Evolutionary conservation across 208 protist genomes (phyloP).

Genomic region (Trypanosoma platydactyli): DNA sequence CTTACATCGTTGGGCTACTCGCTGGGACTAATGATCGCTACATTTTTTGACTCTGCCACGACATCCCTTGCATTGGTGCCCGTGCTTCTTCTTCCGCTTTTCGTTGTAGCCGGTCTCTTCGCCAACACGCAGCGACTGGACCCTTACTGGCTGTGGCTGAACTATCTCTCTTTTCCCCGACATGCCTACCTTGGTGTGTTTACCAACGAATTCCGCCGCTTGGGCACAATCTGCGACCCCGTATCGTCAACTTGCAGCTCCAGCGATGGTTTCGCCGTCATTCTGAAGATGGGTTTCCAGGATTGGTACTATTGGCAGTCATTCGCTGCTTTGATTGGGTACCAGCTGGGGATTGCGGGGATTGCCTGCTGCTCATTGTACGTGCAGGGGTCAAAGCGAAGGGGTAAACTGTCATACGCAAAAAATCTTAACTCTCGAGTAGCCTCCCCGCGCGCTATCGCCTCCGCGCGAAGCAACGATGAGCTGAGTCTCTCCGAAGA

Average conservation of each 20-base stretch:
- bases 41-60: constrained; percentile 71
- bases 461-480: constrained; percentile 51
- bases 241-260: constrained; percentile 53
- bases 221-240: constrained; percentile 60
- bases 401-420: constrained; percentile 58
- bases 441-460: constrained; percentile 57
- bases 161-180: constrained; percentile 81
- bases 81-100: constrained; percentile 71
- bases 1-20: constrained; percentile 61
- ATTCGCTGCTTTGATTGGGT: constrained; percentile 66
- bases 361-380: constrained; percentile 63
- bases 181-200: constrained; percentile 77
- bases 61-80: constrained; percentile 72
- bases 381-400: constrained; percentile 51
- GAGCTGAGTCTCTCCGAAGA: constrained; percentile 40
- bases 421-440: constrained; percentile 65
- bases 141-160: constrained; percentile 84
- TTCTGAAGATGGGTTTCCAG: constrained; percentile 58
- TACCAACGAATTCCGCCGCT: constrained; percentile 76
- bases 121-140: constrained; percentile 74
- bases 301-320: constrained; percentile 68
- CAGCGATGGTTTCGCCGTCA: constrained; percentile 53
- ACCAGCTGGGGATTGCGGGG: constrained; percentile 51
- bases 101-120: constrained; percentile 74
- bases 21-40: constrained; percentile 77